phyloP scores from a whole-genome alignment of 225 moss, liverwort and hornwort species.

The Marchantia paleacea region DNA sequence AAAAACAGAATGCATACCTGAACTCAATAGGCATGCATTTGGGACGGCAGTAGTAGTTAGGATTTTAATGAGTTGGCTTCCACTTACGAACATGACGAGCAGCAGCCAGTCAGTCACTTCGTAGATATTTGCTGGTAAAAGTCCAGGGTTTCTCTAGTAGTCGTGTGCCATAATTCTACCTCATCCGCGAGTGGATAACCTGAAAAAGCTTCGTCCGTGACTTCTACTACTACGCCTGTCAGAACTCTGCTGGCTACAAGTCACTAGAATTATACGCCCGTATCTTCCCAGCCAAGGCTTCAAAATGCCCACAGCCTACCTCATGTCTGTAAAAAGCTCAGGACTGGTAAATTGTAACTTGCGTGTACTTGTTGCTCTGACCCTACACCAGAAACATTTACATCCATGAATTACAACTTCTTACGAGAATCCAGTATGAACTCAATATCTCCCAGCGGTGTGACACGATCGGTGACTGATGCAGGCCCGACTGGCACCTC shows the following conservation, averaged over 20 bases:
- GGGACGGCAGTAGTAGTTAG: neutral
- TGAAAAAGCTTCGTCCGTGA: neutral
- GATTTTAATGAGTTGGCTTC: neutral
- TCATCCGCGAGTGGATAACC: neutral
- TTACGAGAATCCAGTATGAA: constrained; percentile 12
- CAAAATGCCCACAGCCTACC: neutral
- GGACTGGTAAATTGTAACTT: neutral
- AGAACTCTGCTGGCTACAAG: neutral
- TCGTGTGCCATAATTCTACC: too few species aligned
- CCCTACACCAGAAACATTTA: neutral
- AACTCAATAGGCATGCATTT: neutral
- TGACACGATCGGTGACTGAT: constrained; percentile 22
- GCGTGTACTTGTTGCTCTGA: neutral
- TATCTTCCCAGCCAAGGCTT: neutral
- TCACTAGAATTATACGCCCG: neutral
- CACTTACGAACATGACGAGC: neutral
- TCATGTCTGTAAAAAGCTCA: neutral
- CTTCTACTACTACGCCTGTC: neutral
- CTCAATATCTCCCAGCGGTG: constrained; percentile 35
- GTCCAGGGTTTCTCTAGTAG: neutral
- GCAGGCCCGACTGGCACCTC: constrained; percentile 25
- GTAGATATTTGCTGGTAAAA: neutral
- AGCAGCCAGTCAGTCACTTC: neutral
- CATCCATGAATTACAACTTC: neutral
- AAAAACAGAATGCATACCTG: neutral